Percentiles rank a stretch among this genome's conserved stretches.
Conservation (phyloP, 148 eudicot genomes). For the Vaccinium darrowii region DNA sequence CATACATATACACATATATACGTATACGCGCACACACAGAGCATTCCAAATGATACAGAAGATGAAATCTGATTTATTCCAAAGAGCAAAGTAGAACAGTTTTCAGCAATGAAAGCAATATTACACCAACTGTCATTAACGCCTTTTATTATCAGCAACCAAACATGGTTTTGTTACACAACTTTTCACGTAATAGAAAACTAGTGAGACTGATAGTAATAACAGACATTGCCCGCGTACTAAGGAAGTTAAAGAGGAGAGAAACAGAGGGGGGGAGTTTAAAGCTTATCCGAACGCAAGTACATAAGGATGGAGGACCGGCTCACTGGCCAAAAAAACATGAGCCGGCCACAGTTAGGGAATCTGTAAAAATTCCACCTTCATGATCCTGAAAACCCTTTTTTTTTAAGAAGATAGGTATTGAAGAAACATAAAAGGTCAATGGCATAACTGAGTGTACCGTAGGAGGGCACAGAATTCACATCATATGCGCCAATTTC, state of each 20-base stretch:
- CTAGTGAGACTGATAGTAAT: too few relatives aligned
- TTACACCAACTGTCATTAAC: neutral
- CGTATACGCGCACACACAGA: too few relatives aligned
- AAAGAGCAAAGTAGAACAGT: neutral
- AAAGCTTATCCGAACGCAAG: neutral
- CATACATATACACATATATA: neutral
- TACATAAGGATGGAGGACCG: neutral
- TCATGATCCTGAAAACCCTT: neutral
- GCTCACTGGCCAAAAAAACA: neutral
- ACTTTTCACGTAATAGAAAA: neutral
- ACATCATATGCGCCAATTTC: conserved; percentile 10
- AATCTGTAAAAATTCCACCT: neutral
- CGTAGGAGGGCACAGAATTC: neutral
- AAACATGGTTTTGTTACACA: neutral
- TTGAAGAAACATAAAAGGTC: neutral
- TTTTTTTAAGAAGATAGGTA: neutral
- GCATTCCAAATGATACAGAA: neutral
- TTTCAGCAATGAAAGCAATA: neutral
- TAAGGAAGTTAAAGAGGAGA: neutral
- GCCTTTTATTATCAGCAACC: neutral
- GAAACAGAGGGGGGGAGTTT: neutral
- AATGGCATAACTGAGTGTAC: neutral
- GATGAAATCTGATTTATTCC: neutral
- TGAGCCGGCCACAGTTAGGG: neutral
- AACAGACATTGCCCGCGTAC: neutral